These are phyloP conservation scores for Botrytis deweyae DNA, from an alignment of 2,329 filamentous ascomycete species.

Conservation along the genomic window DNA sequence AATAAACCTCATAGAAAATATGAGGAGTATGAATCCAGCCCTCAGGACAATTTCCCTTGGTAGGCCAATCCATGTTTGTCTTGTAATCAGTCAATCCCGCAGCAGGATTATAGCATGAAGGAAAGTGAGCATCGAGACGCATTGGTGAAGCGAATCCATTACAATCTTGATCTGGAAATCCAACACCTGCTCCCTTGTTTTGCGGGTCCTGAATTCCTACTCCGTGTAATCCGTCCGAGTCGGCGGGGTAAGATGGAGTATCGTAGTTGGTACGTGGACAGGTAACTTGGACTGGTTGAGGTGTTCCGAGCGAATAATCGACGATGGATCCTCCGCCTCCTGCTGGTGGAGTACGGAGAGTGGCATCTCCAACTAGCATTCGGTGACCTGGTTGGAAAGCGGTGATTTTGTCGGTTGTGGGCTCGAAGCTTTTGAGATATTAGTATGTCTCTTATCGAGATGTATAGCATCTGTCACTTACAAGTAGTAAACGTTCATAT, in stretches of 20 bases:
- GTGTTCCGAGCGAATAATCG: constrained; percentile 51
- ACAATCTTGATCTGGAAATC: constrained; percentile 71
- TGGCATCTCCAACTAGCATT: constrained; percentile 75
- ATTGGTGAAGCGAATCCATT: constrained; percentile 63
- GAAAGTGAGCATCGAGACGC: constrained; percentile 82
- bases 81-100: constrained; percentile 52
- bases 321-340: constrained; percentile 51
- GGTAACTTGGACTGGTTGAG: constrained; percentile 58
- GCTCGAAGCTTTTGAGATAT: constrained; percentile 52
- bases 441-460: constrained; percentile 27
- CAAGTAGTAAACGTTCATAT: constrained; percentile 78
- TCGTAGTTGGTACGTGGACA: constrained; percentile 52
- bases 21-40: constrained; percentile 69
- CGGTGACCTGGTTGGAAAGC: constrained; percentile 76
- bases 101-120: constrained; percentile 82
- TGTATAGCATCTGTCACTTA: constrained; percentile 39
- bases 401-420: constrained; percentile 61
- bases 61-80: constrained; percentile 74
- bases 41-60: constrained; percentile 69
- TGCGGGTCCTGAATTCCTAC: constrained; percentile 53
- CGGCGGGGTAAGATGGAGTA: constrained; percentile 51
- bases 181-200: constrained; percentile 57
- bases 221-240: constrained; percentile 54
- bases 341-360: constrained; percentile 60
- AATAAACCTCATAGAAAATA: constrained; percentile 86